phyloP scores from a whole-genome alignment of 2,329 filamentous ascomycete species.

The Uncinocarpus reesii region DNA sequence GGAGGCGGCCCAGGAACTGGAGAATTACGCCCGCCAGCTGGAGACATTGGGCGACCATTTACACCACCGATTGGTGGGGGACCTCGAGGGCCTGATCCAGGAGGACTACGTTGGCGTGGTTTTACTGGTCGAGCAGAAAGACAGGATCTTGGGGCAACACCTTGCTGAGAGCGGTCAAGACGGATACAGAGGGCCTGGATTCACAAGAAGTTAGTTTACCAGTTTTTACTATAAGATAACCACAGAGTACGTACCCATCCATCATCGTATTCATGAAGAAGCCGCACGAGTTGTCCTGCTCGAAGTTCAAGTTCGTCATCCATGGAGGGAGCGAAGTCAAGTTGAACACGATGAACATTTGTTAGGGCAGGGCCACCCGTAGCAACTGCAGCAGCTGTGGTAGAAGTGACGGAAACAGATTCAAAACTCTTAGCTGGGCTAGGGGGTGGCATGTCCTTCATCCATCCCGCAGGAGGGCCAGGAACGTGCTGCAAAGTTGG shows the following conservation, averaged over 20 bases:
- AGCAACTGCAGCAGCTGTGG: constrained; percentile 48
- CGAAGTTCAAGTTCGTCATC: constrained; percentile 78
- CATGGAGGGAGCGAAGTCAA: constrained; percentile 88
- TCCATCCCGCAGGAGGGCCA: constrained; percentile 1
- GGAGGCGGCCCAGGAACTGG: constrained; percentile 19
- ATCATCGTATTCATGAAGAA: constrained; percentile 95
- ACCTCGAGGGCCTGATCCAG: constrained; percentile 27
- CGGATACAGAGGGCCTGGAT: constrained; percentile 88
- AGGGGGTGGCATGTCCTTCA: constrained; percentile 17
- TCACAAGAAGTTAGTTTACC: constrained; percentile 25
- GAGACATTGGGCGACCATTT: constrained; percentile 25
- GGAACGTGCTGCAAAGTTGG: constrained; percentile 20
- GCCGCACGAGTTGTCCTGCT: constrained; percentile 71
- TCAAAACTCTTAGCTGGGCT: constrained; percentile 22
- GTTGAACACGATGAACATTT: constrained; percentile 82
- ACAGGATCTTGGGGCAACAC: constrained; percentile 87
- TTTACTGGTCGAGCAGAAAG: constrained; percentile 86
- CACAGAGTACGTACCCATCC: constrained; percentile 70
- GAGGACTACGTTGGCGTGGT: constrained; percentile 51
- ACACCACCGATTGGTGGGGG: constrained; percentile 28
- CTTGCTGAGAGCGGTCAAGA: constrained; percentile 82
- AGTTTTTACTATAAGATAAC: background rate
- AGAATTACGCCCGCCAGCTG: constrained; percentile 20
- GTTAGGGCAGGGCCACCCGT: constrained; percentile 49
- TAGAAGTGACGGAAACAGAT: constrained; percentile 30